A percentile compares a stretch with the other conserved stretches of the same genome.
Evolutionary conservation across 2,329 filamentous ascomycete species (phyloP).

Genomic region (Alternaria sp.): DNA sequence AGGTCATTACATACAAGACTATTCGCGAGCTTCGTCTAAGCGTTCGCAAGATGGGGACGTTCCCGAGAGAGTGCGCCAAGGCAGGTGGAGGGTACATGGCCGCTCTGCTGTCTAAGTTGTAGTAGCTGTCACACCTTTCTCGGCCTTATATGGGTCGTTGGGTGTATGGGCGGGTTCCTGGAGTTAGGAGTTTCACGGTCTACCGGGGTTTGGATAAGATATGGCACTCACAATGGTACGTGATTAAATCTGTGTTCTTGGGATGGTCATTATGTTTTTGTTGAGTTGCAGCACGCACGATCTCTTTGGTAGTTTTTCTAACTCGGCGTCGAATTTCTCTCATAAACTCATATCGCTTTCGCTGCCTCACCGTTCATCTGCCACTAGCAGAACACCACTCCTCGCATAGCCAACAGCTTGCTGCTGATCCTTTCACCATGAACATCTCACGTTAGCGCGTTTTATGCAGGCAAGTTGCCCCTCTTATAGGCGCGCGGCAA

Average conservation of each 20-base stretch:
- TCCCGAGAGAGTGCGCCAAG: conserved; percentile 35
- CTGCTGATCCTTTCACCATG: no score
- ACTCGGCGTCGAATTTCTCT: no score
- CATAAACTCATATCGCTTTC: no score
- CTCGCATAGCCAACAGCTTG: no score
- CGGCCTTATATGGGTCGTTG: not conserved
- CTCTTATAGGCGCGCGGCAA: no score
- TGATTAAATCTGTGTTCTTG: not conserved
- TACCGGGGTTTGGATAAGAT: not conserved
- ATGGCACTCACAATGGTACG: not conserved
- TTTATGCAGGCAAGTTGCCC: no score
- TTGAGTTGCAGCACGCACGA: no score
- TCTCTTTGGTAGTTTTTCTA: no score
- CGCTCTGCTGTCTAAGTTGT: conserved; percentile 21
- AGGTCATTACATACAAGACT: conserved; percentile 26
- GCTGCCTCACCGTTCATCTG: no score
- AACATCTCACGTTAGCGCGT: no score
- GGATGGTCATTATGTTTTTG: not conserved
- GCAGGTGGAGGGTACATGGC: conserved; percentile 33
- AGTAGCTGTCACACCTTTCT: conserved; percentile 10
- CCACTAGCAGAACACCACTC: no score
- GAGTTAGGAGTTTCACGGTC: not conserved
- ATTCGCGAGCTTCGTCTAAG: conserved; percentile 25
- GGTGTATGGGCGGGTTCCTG: not conserved
- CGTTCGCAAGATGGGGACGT: conserved; percentile 25